Evolutionary conservation across 1,139 yeast genomes (phyloP).

Genomic region (Geotrichum klebahnii): DNA sequence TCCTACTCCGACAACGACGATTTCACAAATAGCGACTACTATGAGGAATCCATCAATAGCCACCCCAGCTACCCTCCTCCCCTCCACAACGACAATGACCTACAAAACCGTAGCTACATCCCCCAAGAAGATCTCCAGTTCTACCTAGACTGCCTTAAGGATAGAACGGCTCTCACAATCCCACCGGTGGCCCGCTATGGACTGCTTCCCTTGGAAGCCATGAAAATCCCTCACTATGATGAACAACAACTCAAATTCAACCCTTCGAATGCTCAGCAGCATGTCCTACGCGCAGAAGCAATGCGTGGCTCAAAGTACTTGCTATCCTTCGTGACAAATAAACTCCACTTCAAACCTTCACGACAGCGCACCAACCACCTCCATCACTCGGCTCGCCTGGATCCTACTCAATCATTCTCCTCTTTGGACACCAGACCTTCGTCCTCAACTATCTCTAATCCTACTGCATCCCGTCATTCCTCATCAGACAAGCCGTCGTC

Average conservation of each 20-base stretch:
- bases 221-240: constrained; percentile 1
- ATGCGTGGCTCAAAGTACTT: constrained; percentile 10
- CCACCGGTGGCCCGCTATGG: constrained; percentile 12
- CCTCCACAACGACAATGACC: background rate
- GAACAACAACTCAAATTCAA: background rate
- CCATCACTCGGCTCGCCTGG: too few species aligned
- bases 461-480: too few species aligned
- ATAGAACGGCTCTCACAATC: constrained; percentile 3
- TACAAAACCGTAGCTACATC: background rate
- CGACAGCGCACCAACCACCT: background rate
- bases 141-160: constrained; percentile 3
- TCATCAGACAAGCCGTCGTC: too few species aligned
- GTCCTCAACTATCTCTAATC: too few species aligned
- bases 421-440: too few species aligned
- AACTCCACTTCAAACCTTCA: constrained; percentile 2
- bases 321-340: constrained; percentile 2
- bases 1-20: background rate
- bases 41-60: background rate
- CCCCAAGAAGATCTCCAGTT: constrained; percentile 10
- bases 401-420: too few species aligned
- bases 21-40: background rate
- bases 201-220: constrained; percentile 10
- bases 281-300: background rate
- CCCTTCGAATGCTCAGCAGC: background rate
- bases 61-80: background rate